phyloP scores from a whole-genome alignment of 1,139 yeast species.

The Yamadazyma triangularis region DNA sequence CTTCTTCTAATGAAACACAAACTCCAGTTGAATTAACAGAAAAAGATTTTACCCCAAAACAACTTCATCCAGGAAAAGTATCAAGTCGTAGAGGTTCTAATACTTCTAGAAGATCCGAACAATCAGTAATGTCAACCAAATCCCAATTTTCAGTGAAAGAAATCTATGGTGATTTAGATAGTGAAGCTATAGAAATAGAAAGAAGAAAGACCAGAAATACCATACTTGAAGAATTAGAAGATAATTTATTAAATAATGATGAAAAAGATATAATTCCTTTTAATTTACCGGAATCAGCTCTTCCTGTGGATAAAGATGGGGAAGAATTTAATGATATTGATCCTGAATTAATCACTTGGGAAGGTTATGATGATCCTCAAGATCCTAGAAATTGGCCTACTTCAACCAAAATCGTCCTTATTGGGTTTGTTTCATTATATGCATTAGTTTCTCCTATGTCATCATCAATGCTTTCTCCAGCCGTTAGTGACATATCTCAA shows the following conservation, averaged over 20 bases:
- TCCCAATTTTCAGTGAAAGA: conserved; percentile 25
- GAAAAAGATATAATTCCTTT: conserved; percentile 10
- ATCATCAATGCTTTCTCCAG: conserved; percentile 43
- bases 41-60: too few relatives aligned
- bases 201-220: conserved; percentile 37
- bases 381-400: conserved; percentile 39
- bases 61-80: too few relatives aligned
- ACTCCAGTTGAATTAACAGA: conserved; percentile 9
- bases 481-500: conserved; percentile 28
- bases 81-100: conserved; percentile 13
- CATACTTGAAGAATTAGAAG: conserved; percentile 32
- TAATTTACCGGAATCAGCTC: conserved; percentile 15
- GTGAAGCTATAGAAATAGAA: conserved; percentile 25
- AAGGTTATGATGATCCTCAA: conserved; percentile 31
- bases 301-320: conserved; percentile 32
- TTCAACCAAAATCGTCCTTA: conserved; percentile 21
- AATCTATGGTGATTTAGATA: conserved; percentile 31
- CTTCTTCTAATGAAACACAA: conserved; percentile 4
- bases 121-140: conserved; percentile 8
- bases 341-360: conserved; percentile 43
- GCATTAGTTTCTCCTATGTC: conserved; percentile 46
- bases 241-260: conserved; percentile 9
- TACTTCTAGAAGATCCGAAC: conserved; percentile 6
- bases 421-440: conserved; percentile 36
- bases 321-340: conserved; percentile 35